Conservation (phyloP, 768 basidiomycete genomes). For the Tephrocybe sp. region DNA sequence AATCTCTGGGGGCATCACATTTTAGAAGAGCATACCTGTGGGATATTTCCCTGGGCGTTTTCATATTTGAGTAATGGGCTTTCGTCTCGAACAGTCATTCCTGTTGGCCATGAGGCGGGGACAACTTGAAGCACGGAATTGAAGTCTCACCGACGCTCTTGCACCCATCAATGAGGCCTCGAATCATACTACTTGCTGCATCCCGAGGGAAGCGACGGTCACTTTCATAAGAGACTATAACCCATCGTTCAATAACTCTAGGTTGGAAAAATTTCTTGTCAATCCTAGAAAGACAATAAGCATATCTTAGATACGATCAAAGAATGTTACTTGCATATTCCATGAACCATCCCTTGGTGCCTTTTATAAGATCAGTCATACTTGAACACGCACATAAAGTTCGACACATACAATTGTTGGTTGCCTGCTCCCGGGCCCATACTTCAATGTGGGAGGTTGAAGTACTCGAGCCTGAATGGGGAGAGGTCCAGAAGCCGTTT, state of each 20-base stretch:
- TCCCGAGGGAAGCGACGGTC: slow-evolving; percentile 47
- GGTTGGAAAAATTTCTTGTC: slow-evolving; percentile 68
- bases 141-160: slow-evolving; percentile 57
- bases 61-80: slow-evolving; percentile 51
- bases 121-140: slow-evolving; percentile 37
- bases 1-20: background rate
- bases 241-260: slow-evolving; percentile 55
- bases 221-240: slow-evolving; percentile 63
- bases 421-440: slow-evolving; percentile 56
- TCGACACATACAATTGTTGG: slow-evolving; percentile 43
- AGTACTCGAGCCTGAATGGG: slow-evolving; percentile 57
- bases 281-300: slow-evolving; percentile 42
- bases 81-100: slow-evolving; percentile 53
- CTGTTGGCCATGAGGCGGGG: slow-evolving; percentile 37
- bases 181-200: slow-evolving; percentile 48
- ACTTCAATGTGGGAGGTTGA: slow-evolving; percentile 60
- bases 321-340: slow-evolving; percentile 65
- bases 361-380: slow-evolving; percentile 40
- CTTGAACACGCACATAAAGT: background rate
- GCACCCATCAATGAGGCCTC: slow-evolving; percentile 48
- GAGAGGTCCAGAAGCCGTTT: slow-evolving; percentile 46
- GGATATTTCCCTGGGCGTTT: slow-evolving; percentile 58
- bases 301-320: slow-evolving; percentile 40
- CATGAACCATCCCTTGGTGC: slow-evolving; percentile 65
- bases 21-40: slow-evolving; percentile 26